Evolutionary conservation across 306 rosid species (phyloP).

Genomic region (Corylus americana): DNA sequence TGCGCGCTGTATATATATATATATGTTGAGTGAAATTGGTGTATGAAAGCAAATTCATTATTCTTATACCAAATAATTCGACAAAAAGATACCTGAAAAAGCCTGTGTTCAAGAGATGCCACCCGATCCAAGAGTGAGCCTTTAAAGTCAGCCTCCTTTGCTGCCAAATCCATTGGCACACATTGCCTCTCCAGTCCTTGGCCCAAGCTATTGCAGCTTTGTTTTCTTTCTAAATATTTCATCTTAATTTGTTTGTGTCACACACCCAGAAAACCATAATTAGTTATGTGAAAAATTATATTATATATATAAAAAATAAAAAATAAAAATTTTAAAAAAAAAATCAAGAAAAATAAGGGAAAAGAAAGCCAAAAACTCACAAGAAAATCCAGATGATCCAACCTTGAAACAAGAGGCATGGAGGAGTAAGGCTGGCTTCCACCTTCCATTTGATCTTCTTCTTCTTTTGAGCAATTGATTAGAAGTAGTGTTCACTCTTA

Average conservation of each 20-base stretch:
- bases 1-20: too few relatives aligned
- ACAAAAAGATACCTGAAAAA: constrained; percentile 50
- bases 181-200: constrained; percentile 29
- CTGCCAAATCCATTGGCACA: constrained; percentile 44
- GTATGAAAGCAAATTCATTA: not conserved
- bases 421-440: constrained; percentile 37
- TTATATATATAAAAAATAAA: not conserved
- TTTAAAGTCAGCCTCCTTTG: constrained; percentile 52
- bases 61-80: not conserved
- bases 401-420: constrained; percentile 63
- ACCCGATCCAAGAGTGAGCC: constrained; percentile 77
- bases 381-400: constrained; percentile 70
- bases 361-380: constrained; percentile 31
- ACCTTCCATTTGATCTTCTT: constrained; percentile 35
- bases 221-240: constrained; percentile 70
- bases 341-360: not conserved
- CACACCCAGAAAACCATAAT: not conserved
- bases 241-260: constrained; percentile 33
- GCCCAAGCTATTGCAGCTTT: constrained; percentile 26
- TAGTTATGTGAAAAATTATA: not conserved
- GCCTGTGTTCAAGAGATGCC: constrained; percentile 64
- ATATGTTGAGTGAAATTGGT: too few relatives aligned
- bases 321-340: too few relatives aligned
- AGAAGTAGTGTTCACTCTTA: constrained; percentile 27
- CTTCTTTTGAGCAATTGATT: too few relatives aligned